phyloP scores from a whole-genome alignment of 2,329 filamentous ascomycete species.

The Coniosporium tulheliwenetii region DNA sequence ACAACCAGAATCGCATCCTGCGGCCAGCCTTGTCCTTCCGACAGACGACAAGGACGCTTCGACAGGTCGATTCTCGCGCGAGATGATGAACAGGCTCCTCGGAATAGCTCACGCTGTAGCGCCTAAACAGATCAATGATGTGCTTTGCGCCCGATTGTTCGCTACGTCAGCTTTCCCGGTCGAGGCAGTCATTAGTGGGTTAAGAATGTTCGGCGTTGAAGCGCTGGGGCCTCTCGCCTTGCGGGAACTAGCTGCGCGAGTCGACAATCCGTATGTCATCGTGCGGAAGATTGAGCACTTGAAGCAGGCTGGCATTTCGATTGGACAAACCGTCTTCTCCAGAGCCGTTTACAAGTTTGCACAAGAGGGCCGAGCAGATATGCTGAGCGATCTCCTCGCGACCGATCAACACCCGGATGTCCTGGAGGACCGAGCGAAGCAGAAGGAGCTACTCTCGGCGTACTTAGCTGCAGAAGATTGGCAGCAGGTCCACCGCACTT shows the following conservation, averaged over 20 bases:
- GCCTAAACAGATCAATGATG: slow-evolving; percentile 41
- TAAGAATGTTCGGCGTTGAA: slow-evolving; percentile 55
- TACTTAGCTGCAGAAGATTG: slow-evolving; percentile 37
- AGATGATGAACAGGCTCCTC: slow-evolving; percentile 17
- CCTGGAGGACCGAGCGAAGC: slow-evolving; percentile 38
- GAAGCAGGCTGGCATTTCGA: slow-evolving; percentile 42
- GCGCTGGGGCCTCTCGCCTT: slow-evolving; percentile 61
- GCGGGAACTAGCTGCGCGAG: slow-evolving; percentile 59
- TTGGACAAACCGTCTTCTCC: slow-evolving; percentile 49
- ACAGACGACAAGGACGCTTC: too few relatives aligned
- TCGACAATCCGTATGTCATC: slow-evolving; percentile 36
- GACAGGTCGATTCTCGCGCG: slow-evolving; percentile 4
- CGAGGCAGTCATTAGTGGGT: slow-evolving; percentile 53
- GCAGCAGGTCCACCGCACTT: slow-evolving; percentile 36
- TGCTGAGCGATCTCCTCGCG: slow-evolving; percentile 35
- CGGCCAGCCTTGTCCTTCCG: too few relatives aligned
- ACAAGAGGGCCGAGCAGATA: slow-evolving; percentile 33
- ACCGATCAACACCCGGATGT: slow-evolving; percentile 52
- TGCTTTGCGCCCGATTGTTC: slow-evolving; percentile 65
- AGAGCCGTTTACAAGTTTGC: slow-evolving; percentile 51
- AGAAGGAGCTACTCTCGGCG: slow-evolving; percentile 36
- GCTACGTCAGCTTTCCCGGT: slow-evolving; percentile 60
- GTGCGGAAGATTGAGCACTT: slow-evolving; percentile 44
- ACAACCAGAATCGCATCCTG: too few relatives aligned
- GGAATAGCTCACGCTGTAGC: slow-evolving; percentile 26